Percentiles rank a stretch among this genome's conserved stretches.
Conservation (phyloP, 23 red algal genomes). For the Gracilaria domingensis region DNA sequence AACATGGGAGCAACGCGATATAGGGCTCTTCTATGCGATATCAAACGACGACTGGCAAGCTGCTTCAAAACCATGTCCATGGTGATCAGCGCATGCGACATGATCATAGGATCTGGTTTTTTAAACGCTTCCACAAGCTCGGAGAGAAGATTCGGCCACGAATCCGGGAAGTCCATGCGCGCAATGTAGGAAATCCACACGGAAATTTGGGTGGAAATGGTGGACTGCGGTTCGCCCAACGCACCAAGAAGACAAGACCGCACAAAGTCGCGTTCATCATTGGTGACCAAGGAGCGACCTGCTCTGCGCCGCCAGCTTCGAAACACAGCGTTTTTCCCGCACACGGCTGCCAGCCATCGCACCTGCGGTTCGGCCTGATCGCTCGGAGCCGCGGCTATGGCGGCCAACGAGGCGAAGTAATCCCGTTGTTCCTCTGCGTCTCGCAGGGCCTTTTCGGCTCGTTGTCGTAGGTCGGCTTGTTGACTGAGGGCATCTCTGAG, state of each 20-base stretch:
- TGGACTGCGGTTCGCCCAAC: constrained; percentile 52
- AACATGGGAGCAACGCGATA: constrained; percentile 53
- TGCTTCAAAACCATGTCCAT: constrained; percentile 71
- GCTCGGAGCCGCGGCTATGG: constrained; percentile 54
- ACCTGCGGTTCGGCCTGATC: constrained; percentile 50
- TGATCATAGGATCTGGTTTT: constrained; percentile 16
- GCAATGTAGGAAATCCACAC: constrained; percentile 68
- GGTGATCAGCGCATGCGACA: constrained; percentile 64
- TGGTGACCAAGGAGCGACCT: constrained; percentile 38
- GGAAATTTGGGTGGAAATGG: constrained; percentile 70
- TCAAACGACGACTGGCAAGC: constrained; percentile 60
- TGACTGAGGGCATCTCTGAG: constrained; percentile 54
- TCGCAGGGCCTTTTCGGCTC: constrained; percentile 61
- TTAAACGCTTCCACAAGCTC: constrained; percentile 45
- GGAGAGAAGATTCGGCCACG: constrained; percentile 59
- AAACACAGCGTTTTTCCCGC: constrained; percentile 66
- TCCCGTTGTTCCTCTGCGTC: constrained; percentile 56
- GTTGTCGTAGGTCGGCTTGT: constrained; percentile 28
- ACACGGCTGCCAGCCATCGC: constrained; percentile 74
- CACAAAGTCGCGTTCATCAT: constrained; percentile 59
- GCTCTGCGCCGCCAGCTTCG: constrained; percentile 67
- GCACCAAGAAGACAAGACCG: constrained; percentile 40
- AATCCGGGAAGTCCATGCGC: constrained; percentile 61
- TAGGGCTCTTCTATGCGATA: constrained; percentile 49
- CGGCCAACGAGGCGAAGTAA: constrained; percentile 68